phyloP scores from a whole-genome alignment of 2,329 filamentous ascomycete species.

The Capronia epimyces region DNA sequence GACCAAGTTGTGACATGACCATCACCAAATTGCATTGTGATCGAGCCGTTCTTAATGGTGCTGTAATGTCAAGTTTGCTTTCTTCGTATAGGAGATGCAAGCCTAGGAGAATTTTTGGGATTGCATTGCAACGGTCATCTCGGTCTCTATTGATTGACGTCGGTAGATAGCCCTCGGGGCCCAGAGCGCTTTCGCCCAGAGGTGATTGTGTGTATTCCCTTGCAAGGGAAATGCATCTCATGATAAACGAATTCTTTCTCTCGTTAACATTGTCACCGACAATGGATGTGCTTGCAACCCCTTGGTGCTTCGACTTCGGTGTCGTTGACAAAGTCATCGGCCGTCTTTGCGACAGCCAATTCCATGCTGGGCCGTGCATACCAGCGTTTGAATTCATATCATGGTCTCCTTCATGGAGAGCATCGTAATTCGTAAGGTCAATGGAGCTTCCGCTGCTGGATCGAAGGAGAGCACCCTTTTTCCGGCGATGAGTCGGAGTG shows the following conservation, averaged over 20 bases:
- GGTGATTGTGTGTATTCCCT: conserved; percentile 60
- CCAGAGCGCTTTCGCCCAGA: conserved; percentile 52
- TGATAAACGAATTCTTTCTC: conserved; percentile 35
- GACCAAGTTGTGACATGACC: conserved; percentile 70
- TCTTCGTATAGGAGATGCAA: conserved; percentile 88
- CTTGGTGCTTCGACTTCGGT: conserved; percentile 32
- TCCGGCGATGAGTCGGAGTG: conserved; percentile 35
- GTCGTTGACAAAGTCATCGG: neutral
- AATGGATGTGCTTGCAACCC: conserved; percentile 47
- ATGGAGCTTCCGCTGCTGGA: conserved; percentile 45
- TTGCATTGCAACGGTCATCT: conserved; percentile 56
- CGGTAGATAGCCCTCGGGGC: conserved; percentile 59
- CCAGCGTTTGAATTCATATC: conserved; percentile 40
- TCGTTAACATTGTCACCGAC: conserved; percentile 9
- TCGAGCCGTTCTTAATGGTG: conserved; percentile 41
- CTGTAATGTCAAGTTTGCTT: conserved; percentile 66
- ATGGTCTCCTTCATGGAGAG: conserved; percentile 46
- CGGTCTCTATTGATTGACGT: conserved; percentile 51
- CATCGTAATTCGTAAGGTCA: conserved; percentile 37
- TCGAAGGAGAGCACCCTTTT: conserved; percentile 42
- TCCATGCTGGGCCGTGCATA: conserved; percentile 61
- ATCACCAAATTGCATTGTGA: conserved; percentile 57
- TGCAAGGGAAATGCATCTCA: conserved; percentile 52
- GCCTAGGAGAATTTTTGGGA: conserved; percentile 64
- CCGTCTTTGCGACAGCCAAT: conserved; percentile 50